Evolutionary conservation across 2,329 filamentous ascomycete species (phyloP), one percentile per base, ranked within the genome.

Genomic region (Talaromyces amestolkiae): DNA sequence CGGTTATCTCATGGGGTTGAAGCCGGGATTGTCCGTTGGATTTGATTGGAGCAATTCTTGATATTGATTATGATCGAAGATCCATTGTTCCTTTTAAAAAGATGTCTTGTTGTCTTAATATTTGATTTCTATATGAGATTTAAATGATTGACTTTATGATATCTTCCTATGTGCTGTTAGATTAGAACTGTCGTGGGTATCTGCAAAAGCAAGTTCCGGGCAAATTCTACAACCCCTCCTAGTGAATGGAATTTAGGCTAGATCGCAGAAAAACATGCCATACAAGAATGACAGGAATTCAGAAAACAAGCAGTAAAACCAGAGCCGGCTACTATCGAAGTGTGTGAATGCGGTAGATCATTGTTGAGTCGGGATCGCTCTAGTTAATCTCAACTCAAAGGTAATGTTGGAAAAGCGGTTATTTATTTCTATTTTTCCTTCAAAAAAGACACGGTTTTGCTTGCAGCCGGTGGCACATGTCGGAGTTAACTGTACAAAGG

Each of bases 401-500:
- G n/a, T 19, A 56, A 24, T 9, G 33, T 22, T 39, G 33, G 31
- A 22, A 27, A 37, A 56, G n/a, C 8, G 5, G 33, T 22, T 19
- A 6, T 37, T 37, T 13, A 54, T 43, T 62, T 54, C 17, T 54
- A 41, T 35, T 62, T 60, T 37, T 49, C 47, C 33, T 39, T 43
- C 4, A 41, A 43, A 15, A 62, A 24, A 41, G 49, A 39, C n/a
- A 33, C 39, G n/a, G 37, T 7, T 62, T 41, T 62, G 31, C 19
- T 35, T 63, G 51, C 22, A 58, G 41, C 51, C 10, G 51, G n/a
- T 58, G 51, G 41, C 39, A 47, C 19, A 45, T 45, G 53, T 33
- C 51, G 31, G 19, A 49, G 5, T 47, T 22, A 63, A 63, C 37
- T 63, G 61, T 63, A 63, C 61, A 63, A 63, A 63, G 49, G 41